Conservation (phyloP, 495 filamentous ascomycete species). For the Pyrenula massariospora region DNA sequence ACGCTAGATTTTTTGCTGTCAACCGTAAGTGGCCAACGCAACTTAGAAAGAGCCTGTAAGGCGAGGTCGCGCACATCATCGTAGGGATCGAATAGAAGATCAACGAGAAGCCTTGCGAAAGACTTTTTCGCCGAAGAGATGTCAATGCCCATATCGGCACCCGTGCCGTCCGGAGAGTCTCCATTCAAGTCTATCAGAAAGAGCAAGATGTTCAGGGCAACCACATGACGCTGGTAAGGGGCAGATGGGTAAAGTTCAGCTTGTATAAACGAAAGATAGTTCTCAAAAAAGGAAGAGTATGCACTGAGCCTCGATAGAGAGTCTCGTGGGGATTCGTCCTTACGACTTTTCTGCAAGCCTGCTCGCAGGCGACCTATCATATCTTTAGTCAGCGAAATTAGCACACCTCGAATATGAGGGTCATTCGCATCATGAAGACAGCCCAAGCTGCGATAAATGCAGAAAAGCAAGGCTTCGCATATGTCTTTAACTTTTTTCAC, state of each 20-base stretch:
- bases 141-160: neutral
- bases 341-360: neutral
- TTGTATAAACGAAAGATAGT: conserved; percentile 57
- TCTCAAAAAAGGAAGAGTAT: neutral
- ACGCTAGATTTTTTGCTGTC: neutral
- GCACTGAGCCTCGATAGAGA: neutral
- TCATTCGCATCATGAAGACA: neutral
- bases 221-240: conserved; percentile 82
- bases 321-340: neutral
- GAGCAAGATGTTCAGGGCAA: conserved; percentile 53
- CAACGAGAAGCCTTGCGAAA: conserved; percentile 22
- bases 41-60: conserved; percentile 23
- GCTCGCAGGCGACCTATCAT: neutral
- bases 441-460: neutral
- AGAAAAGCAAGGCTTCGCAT: neutral
- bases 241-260: conserved; percentile 60
- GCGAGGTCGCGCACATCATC: conserved; percentile 76
- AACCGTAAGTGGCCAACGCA: neutral
- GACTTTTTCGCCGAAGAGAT: no score
- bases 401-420: neutral
- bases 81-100: conserved; percentile 77
- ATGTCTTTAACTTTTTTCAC: neutral
- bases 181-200: conserved; percentile 45
- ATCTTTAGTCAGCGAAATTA: neutral
- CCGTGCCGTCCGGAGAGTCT: neutral